phyloP scores from a whole-genome alignment of 2,329 filamentous ascomycete genomes.

The Fusarium equiseti region DNA sequence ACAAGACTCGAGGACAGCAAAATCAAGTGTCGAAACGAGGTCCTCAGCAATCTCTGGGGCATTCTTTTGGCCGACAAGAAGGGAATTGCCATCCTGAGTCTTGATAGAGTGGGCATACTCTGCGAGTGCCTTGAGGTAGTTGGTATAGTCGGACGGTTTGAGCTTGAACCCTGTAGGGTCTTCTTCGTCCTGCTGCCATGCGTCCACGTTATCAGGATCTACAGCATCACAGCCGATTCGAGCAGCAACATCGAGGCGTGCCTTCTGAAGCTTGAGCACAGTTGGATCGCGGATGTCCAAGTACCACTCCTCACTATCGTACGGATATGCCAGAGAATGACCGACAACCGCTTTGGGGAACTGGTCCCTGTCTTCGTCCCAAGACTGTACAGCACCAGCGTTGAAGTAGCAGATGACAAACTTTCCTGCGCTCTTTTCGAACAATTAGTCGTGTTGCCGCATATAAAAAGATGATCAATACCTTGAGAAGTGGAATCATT shows the following conservation, averaged over 20 bases:
- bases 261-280: constrained; percentile 50
- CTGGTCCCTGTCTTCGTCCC: constrained; percentile 45
- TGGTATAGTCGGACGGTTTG: constrained; percentile 45
- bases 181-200: constrained; percentile 44
- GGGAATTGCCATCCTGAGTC: constrained; percentile 40
- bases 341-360: constrained; percentile 46
- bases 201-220: constrained; percentile 54
- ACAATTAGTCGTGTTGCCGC: background rate
- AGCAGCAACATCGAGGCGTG: constrained; percentile 47
- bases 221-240: constrained; percentile 50
- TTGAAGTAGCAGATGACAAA: constrained; percentile 54
- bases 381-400: constrained; percentile 49
- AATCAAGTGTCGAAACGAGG: constrained; percentile 48
- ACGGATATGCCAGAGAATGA: constrained; percentile 43
- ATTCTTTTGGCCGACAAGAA: constrained; percentile 54
- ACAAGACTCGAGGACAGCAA: constrained; percentile 55
- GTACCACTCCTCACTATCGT: constrained; percentile 48
- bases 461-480: constrained; percentile 4
- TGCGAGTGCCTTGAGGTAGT: constrained; percentile 49
- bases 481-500: constrained; percentile 49
- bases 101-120: constrained; percentile 48
- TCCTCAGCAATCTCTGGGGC: constrained; percentile 45
- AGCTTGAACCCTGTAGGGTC: constrained; percentile 50
- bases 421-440: constrained; percentile 43
- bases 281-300: constrained; percentile 45